A percentile compares a stretch with the other conserved stretches of the same genome.
These are phyloP conservation scores for Plasmodium reichenowi DNA, from an alignment of 169 alveolate genomes.

Conservation along the genomic window DNA sequence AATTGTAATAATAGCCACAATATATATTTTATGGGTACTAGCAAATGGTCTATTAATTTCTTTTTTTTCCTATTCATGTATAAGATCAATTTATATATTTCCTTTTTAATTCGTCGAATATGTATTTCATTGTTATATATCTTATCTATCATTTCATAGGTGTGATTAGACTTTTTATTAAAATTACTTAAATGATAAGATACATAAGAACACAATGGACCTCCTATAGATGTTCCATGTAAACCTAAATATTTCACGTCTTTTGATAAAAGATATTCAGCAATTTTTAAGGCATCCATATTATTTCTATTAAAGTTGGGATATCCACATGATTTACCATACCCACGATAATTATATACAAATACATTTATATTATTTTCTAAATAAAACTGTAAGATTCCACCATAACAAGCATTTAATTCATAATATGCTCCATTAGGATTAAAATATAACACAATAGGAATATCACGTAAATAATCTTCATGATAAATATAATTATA, in stretches of 20 bases:
- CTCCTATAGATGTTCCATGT: slow-evolving; percentile 75
- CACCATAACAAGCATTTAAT: slow-evolving; percentile 67
- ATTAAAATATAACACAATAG: slow-evolving; percentile 61
- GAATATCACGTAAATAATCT: slow-evolving; percentile 55
- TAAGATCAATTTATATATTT: slow-evolving; percentile 31
- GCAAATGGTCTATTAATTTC: slow-evolving; percentile 24
- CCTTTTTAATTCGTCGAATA: slow-evolving; percentile 29
- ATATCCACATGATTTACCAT: slow-evolving; percentile 45
- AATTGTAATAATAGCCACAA: slow-evolving; percentile 27
- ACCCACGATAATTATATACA: slow-evolving; percentile 73
- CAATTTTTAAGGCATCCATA: slow-evolving; percentile 58
- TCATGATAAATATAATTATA: slow-evolving; percentile 67
- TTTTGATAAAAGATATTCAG: slow-evolving; percentile 63
- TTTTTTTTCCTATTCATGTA: slow-evolving; percentile 44
- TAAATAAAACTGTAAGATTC: slow-evolving; percentile 41
- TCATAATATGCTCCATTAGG: slow-evolving; percentile 75
- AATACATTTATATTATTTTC: slow-evolving; percentile 60
- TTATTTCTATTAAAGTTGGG: slow-evolving; percentile 71
- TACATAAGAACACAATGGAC: slow-evolving; percentile 71
- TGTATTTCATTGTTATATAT: slow-evolving; percentile 44
- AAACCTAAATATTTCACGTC: slow-evolving; percentile 71
- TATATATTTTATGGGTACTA: slow-evolving; percentile 36
- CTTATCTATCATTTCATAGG: slow-evolving; percentile 23
- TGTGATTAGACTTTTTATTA: slow-evolving; percentile 17
- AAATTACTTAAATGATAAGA: slow-evolving; percentile 66